Conservation (phyloP, 345 rosid species). For the Kandelia obovata region DNA sequence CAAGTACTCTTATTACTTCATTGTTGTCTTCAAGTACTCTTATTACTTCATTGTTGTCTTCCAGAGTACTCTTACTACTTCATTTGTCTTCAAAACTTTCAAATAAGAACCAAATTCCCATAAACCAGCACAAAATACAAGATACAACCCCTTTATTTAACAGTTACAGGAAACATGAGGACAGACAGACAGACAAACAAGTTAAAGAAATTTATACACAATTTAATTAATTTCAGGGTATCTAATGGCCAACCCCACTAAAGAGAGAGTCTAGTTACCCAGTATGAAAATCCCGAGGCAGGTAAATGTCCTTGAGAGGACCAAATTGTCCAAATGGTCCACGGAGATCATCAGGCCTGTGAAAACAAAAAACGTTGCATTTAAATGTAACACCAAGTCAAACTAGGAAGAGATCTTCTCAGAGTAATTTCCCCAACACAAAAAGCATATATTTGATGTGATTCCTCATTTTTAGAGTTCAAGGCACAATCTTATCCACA, state of each 20-base stretch:
- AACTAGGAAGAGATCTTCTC: background rate
- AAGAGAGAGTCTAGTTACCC: constrained; percentile 52
- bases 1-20: constrained; percentile 41
- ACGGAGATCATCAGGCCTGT: constrained; percentile 82
- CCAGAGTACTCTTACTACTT: constrained; percentile 57
- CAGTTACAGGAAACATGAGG: constrained; percentile 11
- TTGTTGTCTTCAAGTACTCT: constrained; percentile 45
- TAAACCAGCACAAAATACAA: constrained; percentile 35
- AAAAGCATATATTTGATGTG: background rate
- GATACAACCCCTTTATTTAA: constrained; percentile 25
- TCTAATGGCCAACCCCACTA: background rate
- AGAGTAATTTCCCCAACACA: background rate
- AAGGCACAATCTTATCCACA: constrained; percentile 39
- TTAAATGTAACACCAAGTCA: background rate
- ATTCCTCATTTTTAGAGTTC: background rate
- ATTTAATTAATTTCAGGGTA: background rate
- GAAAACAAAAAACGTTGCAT: background rate
- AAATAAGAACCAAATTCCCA: constrained; percentile 62
- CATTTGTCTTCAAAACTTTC: constrained; percentile 75
- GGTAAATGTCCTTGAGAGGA: constrained; percentile 75
- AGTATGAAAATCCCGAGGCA: constrained; percentile 88
- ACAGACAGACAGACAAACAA: constrained; percentile 7
- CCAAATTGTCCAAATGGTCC: constrained; percentile 83
- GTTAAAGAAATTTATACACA: background rate
- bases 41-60: constrained; percentile 45